These are phyloP conservation scores for Calonectria henricotiae DNA, from an alignment of 2,329 filamentous ascomycete genomes.

Conservation along the genomic window DNA sequence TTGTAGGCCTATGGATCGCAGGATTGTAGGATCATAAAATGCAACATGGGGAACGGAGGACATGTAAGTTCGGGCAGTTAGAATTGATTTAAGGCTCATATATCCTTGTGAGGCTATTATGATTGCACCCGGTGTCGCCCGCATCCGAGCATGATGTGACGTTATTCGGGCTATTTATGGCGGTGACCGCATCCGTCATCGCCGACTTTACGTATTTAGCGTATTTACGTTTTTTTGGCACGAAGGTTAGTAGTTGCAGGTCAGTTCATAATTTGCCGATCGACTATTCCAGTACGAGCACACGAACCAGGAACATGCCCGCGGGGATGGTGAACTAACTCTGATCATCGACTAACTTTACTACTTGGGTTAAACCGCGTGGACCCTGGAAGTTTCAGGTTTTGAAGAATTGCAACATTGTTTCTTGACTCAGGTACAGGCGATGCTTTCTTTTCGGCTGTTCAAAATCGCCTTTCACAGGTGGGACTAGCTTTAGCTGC, in stretches of 20 bases:
- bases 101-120: not conserved
- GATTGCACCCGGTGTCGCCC: not conserved
- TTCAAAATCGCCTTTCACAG: not conserved
- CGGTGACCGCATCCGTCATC: conserved; percentile 3
- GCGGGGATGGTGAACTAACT: not conserved
- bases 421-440: not conserved
- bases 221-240: not conserved
- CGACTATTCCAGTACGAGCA: not conserved
- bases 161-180: not conserved
- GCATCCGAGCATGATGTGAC: not conserved
- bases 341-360: conserved; percentile 9
- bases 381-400: conserved; percentile 11
- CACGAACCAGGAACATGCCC: not conserved
- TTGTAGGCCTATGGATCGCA: conserved; percentile 1
- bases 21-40: not conserved
- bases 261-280: conserved; percentile 1
- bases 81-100: not conserved
- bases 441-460: not conserved
- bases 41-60: not conserved
- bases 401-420: conserved; percentile 2
- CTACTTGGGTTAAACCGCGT: not conserved
- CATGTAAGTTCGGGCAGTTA: conserved; percentile 2
- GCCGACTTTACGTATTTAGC: not conserved
- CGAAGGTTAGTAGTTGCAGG: conserved; percentile 1
- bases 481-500: conserved; percentile 1